Evolutionary conservation across 116 monocot species (phyloP), one percentile per base, ranked within the genome.

Genomic region (Dioscorea cayenensis): DNA sequence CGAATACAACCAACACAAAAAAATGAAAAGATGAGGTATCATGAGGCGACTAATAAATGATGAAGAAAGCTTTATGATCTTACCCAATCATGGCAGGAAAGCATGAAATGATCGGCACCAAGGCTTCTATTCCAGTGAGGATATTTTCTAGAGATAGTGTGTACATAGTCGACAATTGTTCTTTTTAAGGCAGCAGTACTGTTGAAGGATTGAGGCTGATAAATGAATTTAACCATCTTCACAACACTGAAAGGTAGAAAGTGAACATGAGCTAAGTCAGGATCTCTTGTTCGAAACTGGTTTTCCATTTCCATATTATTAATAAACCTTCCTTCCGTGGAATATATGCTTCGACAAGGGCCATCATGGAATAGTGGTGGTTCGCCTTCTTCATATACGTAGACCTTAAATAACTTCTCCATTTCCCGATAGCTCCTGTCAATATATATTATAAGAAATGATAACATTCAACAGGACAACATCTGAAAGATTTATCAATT

Each of bases 1-100:
- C 2, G 32, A 25, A 25, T 25, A 25, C 25, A 25, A 25, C 25
- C 38, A 38, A 38, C 9, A 38, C 7, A 9, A 9, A 9, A 38
- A 38, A 38, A 38, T 38, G 12, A 43, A 43, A 43, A 12, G 8
- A 43, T 7, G 43, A 43, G 43, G 12, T 43, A 9, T 38, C 9
- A 5, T 21, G n/a, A 25, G 20, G n/a, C 11, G 22, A 11, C 20
- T 62, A 23, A 62, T 6, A 23, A 21, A 7, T 10, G 6, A 2
- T 4, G 43, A 43, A 62, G 4, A 32, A 62, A 27, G 62, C 62
- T 62, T 11, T 7, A 20, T 32, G 32, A 32, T 23, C n/a, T 23
- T 81, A 91, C 95, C 95, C 95, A 92, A 36, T 95, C 95, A 66
- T 95, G 92, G 79, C 95, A 95, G 7, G 95, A 89, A 50, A 95